A percentile compares a stretch with the other conserved stretches of the same genome.
Conservation (phyloP, 1,139 yeast genomes). For the Taphrina populina region DNA sequence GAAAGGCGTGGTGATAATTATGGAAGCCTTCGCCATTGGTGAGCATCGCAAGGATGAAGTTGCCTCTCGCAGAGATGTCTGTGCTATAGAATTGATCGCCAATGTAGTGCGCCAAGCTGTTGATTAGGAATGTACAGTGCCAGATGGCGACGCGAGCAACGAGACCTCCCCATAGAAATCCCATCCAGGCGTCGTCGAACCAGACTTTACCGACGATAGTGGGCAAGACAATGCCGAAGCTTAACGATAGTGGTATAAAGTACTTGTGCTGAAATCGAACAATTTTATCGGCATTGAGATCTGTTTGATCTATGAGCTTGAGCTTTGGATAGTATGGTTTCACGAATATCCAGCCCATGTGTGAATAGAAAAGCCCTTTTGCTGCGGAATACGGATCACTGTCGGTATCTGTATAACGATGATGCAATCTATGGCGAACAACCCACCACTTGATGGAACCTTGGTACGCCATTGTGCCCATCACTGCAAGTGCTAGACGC, state of each 20-base stretch:
- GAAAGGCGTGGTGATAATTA: conserved; percentile 99
- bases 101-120: conserved; percentile 97
- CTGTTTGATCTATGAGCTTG: conserved; percentile 84
- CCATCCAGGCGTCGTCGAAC: conserved; percentile 92
- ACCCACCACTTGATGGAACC: conserved; percentile 99
- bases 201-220: conserved; percentile 69
- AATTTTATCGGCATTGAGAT: conserved; percentile 83
- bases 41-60: conserved; percentile 85
- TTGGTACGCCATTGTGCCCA: conserved; percentile 93
- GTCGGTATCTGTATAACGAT: conserved; percentile 94
- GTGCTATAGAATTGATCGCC: conserved; percentile 96
- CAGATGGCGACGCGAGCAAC: conserved; percentile 80
- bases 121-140: conserved; percentile 98
- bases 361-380: conserved; percentile 91
- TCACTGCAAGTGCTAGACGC: conserved; percentile 69
- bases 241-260: conserved; percentile 65
- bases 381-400: conserved; percentile 98
- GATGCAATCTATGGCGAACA: conserved; percentile 95
- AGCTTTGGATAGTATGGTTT: conserved; percentile 93
- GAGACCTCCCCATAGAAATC: conserved; percentile 86
- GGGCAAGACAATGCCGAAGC: conserved; percentile 72
- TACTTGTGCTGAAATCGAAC: conserved; percentile 92
- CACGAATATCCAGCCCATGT: conserved; percentile 95
- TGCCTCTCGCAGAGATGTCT: conserved; percentile 97
- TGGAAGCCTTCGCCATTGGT: conserved; percentile 99